These are phyloP conservation scores for Ottelia alismoides DNA, from an alignment of 106 monocot genomes.

Conservation along the genomic window DNA sequence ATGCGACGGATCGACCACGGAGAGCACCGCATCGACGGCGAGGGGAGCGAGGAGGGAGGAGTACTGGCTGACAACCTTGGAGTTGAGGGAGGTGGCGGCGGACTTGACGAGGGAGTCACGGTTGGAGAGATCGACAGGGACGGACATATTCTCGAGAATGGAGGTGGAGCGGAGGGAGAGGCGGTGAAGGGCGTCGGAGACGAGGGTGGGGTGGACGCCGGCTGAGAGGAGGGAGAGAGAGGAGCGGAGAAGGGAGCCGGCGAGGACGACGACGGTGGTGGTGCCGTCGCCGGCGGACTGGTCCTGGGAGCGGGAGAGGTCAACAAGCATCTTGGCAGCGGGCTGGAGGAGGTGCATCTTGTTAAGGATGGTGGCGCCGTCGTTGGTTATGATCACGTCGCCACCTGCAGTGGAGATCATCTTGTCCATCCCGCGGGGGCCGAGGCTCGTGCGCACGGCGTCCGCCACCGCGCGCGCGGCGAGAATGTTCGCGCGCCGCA, in stretches of 20 bases:
- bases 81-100: too few relatives aligned
- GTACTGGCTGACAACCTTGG: too few relatives aligned
- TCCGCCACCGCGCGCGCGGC: constrained; percentile 57
- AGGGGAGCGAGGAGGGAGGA: too few relatives aligned
- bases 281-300: constrained; percentile 74
- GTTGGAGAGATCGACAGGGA: constrained; percentile 65
- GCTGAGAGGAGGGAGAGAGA: constrained; percentile 47
- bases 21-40: too few relatives aligned
- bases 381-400: constrained; percentile 79
- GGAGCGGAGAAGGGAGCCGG: too few relatives aligned
- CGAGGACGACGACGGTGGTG: constrained; percentile 77
- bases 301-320: too few relatives aligned
- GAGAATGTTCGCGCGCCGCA: constrained; percentile 48
- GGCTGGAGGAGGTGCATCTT: too few relatives aligned
- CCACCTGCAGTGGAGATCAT: constrained; percentile 48
- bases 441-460: constrained; percentile 58
- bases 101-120: too few relatives aligned
- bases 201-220: constrained; percentile 58
- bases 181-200: constrained; percentile 65
- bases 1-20: too few relatives aligned
- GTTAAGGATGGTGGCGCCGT: constrained; percentile 87
- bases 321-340: too few relatives aligned
- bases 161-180: constrained; percentile 33
- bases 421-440: too few relatives aligned
- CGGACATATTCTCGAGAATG: constrained; percentile 41